Percentiles rank a stretch among this genome's conserved stretches.
Conservation (phyloP, 306 rosid genomes). For the Oemleria cerasiformis region DNA sequence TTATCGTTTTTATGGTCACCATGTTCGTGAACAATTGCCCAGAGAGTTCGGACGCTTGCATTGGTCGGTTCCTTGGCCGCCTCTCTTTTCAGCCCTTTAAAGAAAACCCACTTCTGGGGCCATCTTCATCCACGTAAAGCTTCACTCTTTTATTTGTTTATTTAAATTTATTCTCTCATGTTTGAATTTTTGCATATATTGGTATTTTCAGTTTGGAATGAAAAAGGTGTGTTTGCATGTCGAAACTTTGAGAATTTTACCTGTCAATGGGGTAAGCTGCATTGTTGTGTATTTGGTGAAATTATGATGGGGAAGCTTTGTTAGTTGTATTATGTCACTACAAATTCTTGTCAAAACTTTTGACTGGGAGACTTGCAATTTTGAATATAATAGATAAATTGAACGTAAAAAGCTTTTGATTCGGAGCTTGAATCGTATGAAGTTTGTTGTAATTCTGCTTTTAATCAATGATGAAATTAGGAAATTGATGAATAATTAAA, state of each 20-base stretch:
- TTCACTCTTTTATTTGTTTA: background rate
- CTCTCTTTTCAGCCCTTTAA: conserved; percentile 76
- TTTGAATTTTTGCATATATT: background rate
- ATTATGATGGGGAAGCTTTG: background rate
- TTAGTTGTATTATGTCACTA: background rate
- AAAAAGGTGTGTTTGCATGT: background rate
- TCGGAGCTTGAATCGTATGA: background rate
- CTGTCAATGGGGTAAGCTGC: background rate
- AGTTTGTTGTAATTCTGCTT: background rate
- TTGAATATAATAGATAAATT: background rate
- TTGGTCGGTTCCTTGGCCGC: conserved; percentile 63
- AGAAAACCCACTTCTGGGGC: conserved; percentile 80
- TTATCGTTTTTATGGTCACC: conserved; percentile 41
- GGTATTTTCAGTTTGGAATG: background rate
- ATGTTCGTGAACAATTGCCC: conserved; percentile 75
- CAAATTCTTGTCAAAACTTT: background rate
- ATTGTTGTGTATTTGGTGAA: background rate
- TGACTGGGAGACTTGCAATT: background rate
- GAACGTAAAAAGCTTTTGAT: background rate
- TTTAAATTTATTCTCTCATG: background rate
- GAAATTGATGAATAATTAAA: background rate
- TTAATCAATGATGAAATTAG: background rate
- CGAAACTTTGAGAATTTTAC: background rate
- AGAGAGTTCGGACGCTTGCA: conserved; percentile 38
- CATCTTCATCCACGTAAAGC: conserved; percentile 70